Base-by-base conservation (phyloP, 352 stramenopile species). In the Elongisporangium anandrum region DNA sequence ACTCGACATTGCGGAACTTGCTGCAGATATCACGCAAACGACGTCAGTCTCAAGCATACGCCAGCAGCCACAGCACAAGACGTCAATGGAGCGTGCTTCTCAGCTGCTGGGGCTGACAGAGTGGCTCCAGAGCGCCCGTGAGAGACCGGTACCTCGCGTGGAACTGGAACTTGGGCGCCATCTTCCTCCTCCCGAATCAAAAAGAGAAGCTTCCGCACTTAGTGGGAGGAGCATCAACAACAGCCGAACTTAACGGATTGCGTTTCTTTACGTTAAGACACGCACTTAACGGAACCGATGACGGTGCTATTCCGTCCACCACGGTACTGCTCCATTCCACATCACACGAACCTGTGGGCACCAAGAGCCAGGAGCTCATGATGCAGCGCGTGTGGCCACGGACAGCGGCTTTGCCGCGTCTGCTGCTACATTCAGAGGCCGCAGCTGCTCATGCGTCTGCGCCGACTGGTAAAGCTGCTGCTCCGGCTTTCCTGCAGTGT, bases 1-100 rank as follows among this genome's bases (percentile, higher is more conserved):
- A 88, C 68, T 92, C 81, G 29, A 92, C 61, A 65, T 92, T 92
- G 59, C 85, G 81, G 61, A 90, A 89, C 63, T 94, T 94, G 62
- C 85, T 94, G 62, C 23, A 19, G 6, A 19, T 29, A 49, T 0
- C 45, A 54, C 1, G 34, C 1, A 41, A 57, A 51, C 26, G n/a
- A n/a, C 22, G 15, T 26, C 19, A 34, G 19, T 8, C 19, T 20
- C 0, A 16, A 17, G 21, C 5, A 24, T 19, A 23, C n/a, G n/a
- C n/a, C n/a, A n/a, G n/a, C n/a, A n/a, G n/a, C n/a, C n/a, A 22
- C 16, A 57, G 29, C 24, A 29, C 4, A 9, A 8, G 20, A 15
- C 9, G n/a, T 4, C 52, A 15, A 58, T 9, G 38, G 9, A 0
- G 6, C 4, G 10, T 45, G 34, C 34, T 45, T 9, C 12, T 9